Percentiles rank a stretch among this genome's conserved stretches.
Conservation (phyloP, 352 stramenopile genomes). For the Phytophthora nicotianae region DNA sequence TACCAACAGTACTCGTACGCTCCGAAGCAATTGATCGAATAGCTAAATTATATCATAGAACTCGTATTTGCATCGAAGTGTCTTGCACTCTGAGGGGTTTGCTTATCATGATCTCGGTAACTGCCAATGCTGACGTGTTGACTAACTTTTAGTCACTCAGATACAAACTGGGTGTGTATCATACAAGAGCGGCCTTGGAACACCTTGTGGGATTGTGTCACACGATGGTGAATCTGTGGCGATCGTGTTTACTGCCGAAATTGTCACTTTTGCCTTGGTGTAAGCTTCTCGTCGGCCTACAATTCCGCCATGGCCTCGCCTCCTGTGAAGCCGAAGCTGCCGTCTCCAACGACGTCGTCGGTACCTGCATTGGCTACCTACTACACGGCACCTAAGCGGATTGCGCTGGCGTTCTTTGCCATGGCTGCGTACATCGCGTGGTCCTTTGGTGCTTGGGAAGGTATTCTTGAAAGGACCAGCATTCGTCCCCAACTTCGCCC, state of each 20-base stretch:
- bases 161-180: no score
- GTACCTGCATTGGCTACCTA: background rate
- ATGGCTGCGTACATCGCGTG: conserved; percentile 24
- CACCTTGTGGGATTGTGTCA: background rate
- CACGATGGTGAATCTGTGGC: conserved; percentile 19
- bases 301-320: conserved; percentile 3
- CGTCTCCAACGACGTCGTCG: background rate
- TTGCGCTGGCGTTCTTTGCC: conserved; percentile 6
- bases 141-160: background rate
- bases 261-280: background rate
- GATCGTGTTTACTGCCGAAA: conserved; percentile 15
- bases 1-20: conserved; percentile 21
- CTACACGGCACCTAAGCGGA: conserved; percentile 2
- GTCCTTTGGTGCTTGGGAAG: conserved; percentile 26
- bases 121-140: background rate
- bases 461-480: conserved; percentile 14
- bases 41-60: conserved; percentile 27
- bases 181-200: no score
- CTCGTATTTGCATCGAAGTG: background rate
- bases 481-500: conserved; percentile 26
- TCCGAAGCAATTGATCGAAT: conserved; percentile 20
- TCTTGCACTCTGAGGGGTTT: background rate
- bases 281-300: background rate
- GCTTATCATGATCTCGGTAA: no score
- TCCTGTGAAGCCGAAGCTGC: conserved; percentile 4